These are phyloP conservation scores for Penstemon newberryi DNA, from an alignment of 257 asterid species.

Conservation along the genomic window DNA sequence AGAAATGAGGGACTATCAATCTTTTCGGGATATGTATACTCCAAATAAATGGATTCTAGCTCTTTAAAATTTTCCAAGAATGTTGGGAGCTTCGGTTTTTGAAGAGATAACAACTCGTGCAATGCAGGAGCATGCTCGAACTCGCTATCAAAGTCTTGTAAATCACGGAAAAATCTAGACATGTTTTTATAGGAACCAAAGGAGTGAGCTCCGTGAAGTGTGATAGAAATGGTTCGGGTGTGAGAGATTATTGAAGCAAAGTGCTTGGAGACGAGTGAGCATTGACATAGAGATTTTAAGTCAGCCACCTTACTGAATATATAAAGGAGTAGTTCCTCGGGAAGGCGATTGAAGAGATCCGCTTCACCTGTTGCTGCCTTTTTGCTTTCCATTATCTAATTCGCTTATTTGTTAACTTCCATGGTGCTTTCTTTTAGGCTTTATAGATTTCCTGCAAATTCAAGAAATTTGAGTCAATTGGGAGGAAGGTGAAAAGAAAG, in stretches of 20 bases:
- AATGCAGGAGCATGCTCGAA: slow-evolving; percentile 1
- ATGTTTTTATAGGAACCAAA: background rate
- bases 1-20: background rate
- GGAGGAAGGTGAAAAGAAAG: no score
- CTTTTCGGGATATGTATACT: background rate
- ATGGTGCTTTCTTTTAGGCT: no score
- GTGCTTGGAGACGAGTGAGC: background rate
- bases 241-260: background rate
- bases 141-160: background rate
- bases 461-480: no score
- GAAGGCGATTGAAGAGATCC: background rate
- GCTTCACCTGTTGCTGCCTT: background rate
- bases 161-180: background rate
- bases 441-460: no score
- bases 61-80: slow-evolving; percentile 1
- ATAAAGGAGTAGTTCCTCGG: background rate
- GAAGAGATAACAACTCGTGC: background rate
- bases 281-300: background rate
- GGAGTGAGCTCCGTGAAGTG: background rate
- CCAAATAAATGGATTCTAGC: background rate
- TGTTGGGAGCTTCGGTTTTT: slow-evolving; percentile 1
- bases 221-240: background rate
- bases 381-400: no score
- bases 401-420: no score
- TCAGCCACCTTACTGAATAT: background rate